These are phyloP conservation scores for Pinus tabuliformis DNA, from an alignment of 75 land plant genomes.

Conservation along the genomic window DNA sequence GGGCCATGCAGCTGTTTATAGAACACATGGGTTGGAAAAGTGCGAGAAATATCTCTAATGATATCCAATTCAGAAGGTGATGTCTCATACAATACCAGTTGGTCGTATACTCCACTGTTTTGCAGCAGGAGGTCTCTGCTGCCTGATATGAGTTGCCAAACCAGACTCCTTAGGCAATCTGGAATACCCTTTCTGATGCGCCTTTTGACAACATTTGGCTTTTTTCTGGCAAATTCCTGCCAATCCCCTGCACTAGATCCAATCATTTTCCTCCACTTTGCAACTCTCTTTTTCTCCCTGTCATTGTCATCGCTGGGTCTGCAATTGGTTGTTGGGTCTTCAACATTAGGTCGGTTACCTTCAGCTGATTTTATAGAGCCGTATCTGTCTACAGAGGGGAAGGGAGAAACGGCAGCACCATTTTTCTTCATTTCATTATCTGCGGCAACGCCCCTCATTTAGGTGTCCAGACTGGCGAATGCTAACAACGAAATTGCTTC, in stretches of 20 bases:
- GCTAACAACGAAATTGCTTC: too few relatives aligned
- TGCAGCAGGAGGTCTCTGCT: constrained; percentile 92
- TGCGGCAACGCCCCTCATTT: constrained; percentile 5
- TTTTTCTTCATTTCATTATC: constrained; percentile 24
- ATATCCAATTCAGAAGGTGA: constrained; percentile 94
- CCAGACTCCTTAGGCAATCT: constrained; percentile 92
- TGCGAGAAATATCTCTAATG: constrained; percentile 94
- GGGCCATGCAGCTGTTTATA: constrained; percentile 99
- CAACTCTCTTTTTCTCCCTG: constrained; percentile 82
- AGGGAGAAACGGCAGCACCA: constrained; percentile 39
- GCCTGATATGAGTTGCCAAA: constrained; percentile 98
- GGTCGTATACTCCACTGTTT: constrained; percentile 99
- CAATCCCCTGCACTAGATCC: constrained; percentile 95
- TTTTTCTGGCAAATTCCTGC: constrained; percentile 90
- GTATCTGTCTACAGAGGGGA: constrained; percentile 66
- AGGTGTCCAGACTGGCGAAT: too few relatives aligned
- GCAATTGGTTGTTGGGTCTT: constrained; percentile 28
- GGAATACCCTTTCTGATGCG: constrained; percentile 85
- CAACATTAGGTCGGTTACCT: constrained; percentile 11
- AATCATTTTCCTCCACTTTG: constrained; percentile 99
- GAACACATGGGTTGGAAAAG: constrained; percentile 98
- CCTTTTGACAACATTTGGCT: constrained; percentile 83
- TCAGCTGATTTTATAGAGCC: constrained; percentile 77
- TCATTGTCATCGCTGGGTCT: constrained; percentile 46
- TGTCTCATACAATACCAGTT: constrained; percentile 95